A percentile compares a stretch with the other conserved stretches of the same genome.
Evolutionary conservation across 1,284 basidiomycete genomes (phyloP).

Genomic region (Puccinia triticina): DNA sequence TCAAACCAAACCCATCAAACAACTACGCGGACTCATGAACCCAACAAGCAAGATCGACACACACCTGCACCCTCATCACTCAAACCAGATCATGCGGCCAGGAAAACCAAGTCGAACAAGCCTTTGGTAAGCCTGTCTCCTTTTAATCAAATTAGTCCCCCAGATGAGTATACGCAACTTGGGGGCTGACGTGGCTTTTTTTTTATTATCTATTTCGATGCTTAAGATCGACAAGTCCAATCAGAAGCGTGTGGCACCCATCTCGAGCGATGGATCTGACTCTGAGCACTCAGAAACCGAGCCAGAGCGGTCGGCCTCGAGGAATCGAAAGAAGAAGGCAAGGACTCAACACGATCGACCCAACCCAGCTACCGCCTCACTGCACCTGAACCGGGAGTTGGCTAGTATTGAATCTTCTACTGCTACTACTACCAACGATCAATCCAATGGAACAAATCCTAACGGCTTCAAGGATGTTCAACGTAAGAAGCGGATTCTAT

Average conservation of each 20-base stretch:
- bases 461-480: not conserved
- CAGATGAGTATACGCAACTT: not conserved
- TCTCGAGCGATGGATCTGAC: constrained; percentile 24
- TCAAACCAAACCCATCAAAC: not conserved
- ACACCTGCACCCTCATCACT: not conserved
- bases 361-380: not conserved
- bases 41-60: not conserved
- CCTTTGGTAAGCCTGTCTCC: not conserved
- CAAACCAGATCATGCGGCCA: not conserved
- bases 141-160: not conserved
- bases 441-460: not conserved
- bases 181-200: no score
- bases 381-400: not conserved
- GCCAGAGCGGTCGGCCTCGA: constrained; percentile 10
- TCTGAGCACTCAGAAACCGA: constrained; percentile 11
- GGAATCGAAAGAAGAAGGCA: constrained; percentile 28
- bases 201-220: not conserved
- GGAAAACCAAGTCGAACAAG: not conserved
- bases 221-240: constrained; percentile 5
- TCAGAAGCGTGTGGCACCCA: constrained; percentile 24
- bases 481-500: constrained; percentile 42
- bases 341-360: not conserved
- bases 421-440: not conserved
- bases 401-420: not conserved
- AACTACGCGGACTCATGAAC: not conserved